A percentile compares a stretch with the other conserved stretches of the same genome.
Evolutionary conservation across 495 filamentous ascomycete genomes (phyloP).

Genomic region (Lichenothelia convexa): DNA sequence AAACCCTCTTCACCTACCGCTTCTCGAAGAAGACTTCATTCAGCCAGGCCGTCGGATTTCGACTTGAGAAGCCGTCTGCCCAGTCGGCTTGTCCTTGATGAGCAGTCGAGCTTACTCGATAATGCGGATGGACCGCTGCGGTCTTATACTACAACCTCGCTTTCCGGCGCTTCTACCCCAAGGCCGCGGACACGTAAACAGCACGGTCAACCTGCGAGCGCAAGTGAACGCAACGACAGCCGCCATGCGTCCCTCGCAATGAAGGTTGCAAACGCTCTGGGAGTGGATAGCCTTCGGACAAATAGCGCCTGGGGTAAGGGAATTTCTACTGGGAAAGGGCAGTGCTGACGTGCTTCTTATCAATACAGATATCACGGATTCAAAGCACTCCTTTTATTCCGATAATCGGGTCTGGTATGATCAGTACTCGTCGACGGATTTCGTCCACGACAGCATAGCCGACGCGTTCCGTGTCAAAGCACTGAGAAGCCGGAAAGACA

Average conservation of each 20-base stretch:
- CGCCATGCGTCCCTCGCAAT: constrained; percentile 17
- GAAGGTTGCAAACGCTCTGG: constrained; percentile 18
- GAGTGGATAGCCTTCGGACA: not conserved
- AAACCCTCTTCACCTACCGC: constrained; percentile 10
- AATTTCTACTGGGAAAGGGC: not conserved
- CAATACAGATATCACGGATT: not conserved
- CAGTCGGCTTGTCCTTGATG: constrained; percentile 8
- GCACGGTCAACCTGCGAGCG: constrained; percentile 12
- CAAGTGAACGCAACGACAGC: constrained; percentile 14
- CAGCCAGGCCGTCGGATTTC: constrained; percentile 13
- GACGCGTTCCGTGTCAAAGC: constrained; percentile 78
- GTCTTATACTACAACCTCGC: constrained; percentile 14
- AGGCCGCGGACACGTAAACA: constrained; percentile 8
- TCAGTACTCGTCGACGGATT: constrained; percentile 96
- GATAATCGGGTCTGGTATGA: constrained; percentile 97
- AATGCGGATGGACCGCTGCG: constrained; percentile 4
- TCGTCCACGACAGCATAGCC: constrained; percentile 95
- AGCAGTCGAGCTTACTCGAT: constrained; percentile 13
- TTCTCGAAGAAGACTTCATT: constrained; percentile 5
- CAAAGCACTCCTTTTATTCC: constrained; percentile 14
- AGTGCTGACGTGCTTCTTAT: not conserved
- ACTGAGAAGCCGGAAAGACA: constrained; percentile 62
- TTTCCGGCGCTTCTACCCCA: constrained; percentile 17
- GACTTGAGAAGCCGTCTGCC: constrained; percentile 13
- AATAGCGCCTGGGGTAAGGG: not conserved